Evolutionary conservation across 345 rosid species (phyloP), one percentile per base, ranked within the genome.

Genomic region (Eutrema yunnanense): DNA sequence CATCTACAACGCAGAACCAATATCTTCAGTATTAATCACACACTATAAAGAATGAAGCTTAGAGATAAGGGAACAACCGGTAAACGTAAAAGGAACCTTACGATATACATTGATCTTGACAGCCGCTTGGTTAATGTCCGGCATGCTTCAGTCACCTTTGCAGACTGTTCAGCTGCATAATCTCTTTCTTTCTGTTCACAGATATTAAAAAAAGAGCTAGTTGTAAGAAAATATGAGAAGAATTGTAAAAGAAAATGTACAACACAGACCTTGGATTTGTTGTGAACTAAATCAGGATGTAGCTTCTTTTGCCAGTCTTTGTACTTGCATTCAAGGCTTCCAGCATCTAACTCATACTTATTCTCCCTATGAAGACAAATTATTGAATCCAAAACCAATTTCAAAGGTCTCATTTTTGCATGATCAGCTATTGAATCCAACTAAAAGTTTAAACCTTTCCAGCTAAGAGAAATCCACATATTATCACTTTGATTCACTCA

Each of bases 201-300:
- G 29, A 30, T 27, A 22, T 7, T 22, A 58, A 27, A 33, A 65
- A 37, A 34, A 40, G 40, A 63, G 62, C 12, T n/a, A 16, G 10
- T 11, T 3, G 30, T 34, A 32, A 27, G 77, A 16, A 43, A 33
- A 69, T 37, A 16, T 22, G 22, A 63, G 48, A 69, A 19, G 34
- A 32, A 30, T 30, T 2, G 32, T 30, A 30, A 30, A 30, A 32
- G 34, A 32, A 32, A 32, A 5, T 5, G 6, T 30, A 32, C 34
- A 32, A 30, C 53, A 51, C 63, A 75, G 16, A 95, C 99, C 97
- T 92, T 69, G 3, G 99, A 90, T 74, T 95, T 95, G 6, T 89
- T 82, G 79, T 95, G 97, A 69, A 95, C 99, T 65, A 95, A 81
- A 83, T 95, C 99, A 65, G 99, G 99, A 82, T 95, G 97, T 56